Conservation (phyloP, 176 grass and related monocot genomes). For the Oryza meridionalis region DNA sequence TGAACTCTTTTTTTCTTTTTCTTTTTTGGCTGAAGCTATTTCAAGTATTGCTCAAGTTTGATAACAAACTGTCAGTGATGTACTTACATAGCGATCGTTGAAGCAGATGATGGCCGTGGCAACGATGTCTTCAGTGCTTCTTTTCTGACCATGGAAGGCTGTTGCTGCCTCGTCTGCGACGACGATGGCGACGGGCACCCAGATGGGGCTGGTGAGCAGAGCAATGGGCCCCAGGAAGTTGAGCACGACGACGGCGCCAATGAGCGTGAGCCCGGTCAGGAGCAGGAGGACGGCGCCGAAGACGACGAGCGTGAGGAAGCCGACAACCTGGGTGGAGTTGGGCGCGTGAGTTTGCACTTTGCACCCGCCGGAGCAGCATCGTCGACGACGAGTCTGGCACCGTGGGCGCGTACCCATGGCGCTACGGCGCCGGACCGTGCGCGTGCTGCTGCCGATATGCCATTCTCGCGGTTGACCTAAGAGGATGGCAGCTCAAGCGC, state of each 20-base stretch:
- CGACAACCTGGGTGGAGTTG: slow-evolving; percentile 68
- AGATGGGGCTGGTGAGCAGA: slow-evolving; percentile 88
- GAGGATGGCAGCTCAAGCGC: background rate
- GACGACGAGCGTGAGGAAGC: slow-evolving; percentile 68
- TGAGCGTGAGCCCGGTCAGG: slow-evolving; percentile 66
- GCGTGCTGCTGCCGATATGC: slow-evolving; percentile 32
- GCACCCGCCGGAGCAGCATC: slow-evolving; percentile 48
- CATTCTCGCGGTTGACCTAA: slow-evolving; percentile 7
- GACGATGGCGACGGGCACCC: slow-evolving; percentile 62
- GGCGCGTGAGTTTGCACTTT: slow-evolving; percentile 57
- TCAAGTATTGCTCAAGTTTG: no score
- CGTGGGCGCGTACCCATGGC: background rate
- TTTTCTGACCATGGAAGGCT: no score
- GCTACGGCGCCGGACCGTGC: background rate
- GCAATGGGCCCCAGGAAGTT: slow-evolving; percentile 71
- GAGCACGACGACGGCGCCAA: slow-evolving; percentile 58
- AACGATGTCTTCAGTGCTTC: no score
- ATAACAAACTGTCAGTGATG: no score
- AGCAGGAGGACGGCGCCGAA: slow-evolving; percentile 65
- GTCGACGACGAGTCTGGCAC: background rate
- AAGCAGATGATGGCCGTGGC: no score
- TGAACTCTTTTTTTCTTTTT: no score
- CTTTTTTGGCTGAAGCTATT: no score
- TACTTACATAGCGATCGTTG: no score
- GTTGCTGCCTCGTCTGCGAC: no score